A percentile compares a stretch with the other conserved stretches of the same genome.
Conservation (phyloP, 2,329 filamentous ascomycete species). For the Aspergillus glaucus region DNA sequence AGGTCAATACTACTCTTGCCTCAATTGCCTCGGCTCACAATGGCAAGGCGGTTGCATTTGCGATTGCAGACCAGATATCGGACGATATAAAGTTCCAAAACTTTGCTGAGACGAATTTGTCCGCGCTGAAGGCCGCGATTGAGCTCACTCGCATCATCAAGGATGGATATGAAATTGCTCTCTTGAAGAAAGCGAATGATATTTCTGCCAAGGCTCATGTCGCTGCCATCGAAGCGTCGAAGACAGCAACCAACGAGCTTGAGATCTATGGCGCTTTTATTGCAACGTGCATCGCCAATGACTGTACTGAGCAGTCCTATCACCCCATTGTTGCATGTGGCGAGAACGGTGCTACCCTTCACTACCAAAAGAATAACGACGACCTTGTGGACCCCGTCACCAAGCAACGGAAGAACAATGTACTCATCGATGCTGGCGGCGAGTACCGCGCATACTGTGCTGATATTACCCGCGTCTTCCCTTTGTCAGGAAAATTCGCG, state of each 20-base stretch:
- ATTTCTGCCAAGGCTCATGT: slow-evolving; percentile 74
- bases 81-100: slow-evolving; percentile 64
- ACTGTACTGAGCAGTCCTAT: slow-evolving; percentile 75
- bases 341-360: slow-evolving; percentile 73
- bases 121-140: slow-evolving; percentile 62
- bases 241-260: slow-evolving; percentile 64
- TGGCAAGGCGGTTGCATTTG: slow-evolving; percentile 56
- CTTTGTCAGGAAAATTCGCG: slow-evolving; percentile 64
- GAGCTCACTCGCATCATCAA: slow-evolving; percentile 77
- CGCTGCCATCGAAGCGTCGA: slow-evolving; percentile 60
- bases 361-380: slow-evolving; percentile 78
- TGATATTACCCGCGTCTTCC: slow-evolving; percentile 85
- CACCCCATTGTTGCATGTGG: slow-evolving; percentile 82
- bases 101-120: slow-evolving; percentile 59
- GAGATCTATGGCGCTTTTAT: slow-evolving; percentile 76
- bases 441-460: slow-evolving; percentile 83
- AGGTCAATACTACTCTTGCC: slow-evolving; percentile 68
- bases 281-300: slow-evolving; percentile 63
- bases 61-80: slow-evolving; percentile 72
- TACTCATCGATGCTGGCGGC: slow-evolving; percentile 81
- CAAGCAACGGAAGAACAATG: slow-evolving; percentile 52
- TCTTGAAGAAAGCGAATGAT: slow-evolving; percentile 73
- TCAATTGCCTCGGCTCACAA: slow-evolving; percentile 34
- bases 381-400: slow-evolving; percentile 50
- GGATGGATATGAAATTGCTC: slow-evolving; percentile 73